Conservation (phyloP, 140 eudicot species). For the Erigeron philadelphicus region DNA sequence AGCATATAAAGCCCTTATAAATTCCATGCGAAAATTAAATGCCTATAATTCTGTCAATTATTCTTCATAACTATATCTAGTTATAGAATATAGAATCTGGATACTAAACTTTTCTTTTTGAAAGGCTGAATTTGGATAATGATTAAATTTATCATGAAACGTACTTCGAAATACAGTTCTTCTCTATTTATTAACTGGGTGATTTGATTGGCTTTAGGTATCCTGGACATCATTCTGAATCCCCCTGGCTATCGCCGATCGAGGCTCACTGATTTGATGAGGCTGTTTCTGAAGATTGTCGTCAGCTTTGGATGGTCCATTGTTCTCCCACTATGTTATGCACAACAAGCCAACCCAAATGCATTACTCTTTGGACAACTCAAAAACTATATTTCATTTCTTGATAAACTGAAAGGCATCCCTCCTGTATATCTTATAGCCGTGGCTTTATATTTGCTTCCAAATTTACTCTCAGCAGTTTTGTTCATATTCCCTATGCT, state of each 20-base stretch:
- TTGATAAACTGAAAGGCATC: conserved; percentile 59
- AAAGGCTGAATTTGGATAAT: too few relatives aligned
- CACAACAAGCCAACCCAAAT: conserved; percentile 42
- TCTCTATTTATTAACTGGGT: neutral
- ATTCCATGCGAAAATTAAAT: too few relatives aligned
- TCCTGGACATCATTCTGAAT: conserved; percentile 78
- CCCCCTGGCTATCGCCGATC: conserved; percentile 80
- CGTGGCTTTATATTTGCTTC: conserved; percentile 72
- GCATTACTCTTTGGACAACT: conserved; percentile 36
- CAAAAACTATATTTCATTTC: conserved; percentile 43
- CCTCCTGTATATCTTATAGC: conserved; percentile 77
- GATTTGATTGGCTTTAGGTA: conserved; percentile 46
- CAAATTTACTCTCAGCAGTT: conserved; percentile 64
- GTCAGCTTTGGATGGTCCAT: conserved; percentile 76
- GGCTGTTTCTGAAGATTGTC: conserved; percentile 67
- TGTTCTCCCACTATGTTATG: conserved; percentile 67
- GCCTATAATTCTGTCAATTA: too few relatives aligned
- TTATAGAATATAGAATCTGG: too few relatives aligned
- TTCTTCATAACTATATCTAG: too few relatives aligned
- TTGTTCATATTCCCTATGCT: conserved; percentile 89
- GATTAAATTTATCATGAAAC: neutral
- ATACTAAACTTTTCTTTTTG: too few relatives aligned
- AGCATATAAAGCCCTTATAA: too few relatives aligned
- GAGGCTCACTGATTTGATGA: conserved; percentile 62
- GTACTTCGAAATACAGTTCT: neutral